Base-by-base conservation (phyloP, 371 early-diverging fungal species). In the Saksenaea vasiformis region DNA sequence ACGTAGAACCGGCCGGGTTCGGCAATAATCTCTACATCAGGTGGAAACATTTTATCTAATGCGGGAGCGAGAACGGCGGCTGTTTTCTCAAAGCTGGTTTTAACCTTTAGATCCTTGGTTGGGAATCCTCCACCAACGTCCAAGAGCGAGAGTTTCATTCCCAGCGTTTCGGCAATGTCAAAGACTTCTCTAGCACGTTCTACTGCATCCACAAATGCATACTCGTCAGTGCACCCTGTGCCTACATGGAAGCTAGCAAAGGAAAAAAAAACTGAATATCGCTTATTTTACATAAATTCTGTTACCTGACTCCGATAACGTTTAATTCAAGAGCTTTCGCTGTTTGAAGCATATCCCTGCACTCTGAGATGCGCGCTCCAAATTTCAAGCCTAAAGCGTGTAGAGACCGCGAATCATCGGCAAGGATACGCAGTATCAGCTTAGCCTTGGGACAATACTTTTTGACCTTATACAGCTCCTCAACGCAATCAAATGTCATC, bases 121-220 rank as follows among this genome's bases (percentile, higher is more conserved):
- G 99, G 97, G 84, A 97, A 98, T 3, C 99, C 99, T 59, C 99
- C 99, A 44, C 99, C 99, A 62, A 98, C 87, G 69, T 98, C 98
- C 57, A 98, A 84, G 38, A 98, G 71, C 56, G 74, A 73, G 64
- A 97, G 84, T 19, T 90, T 76, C 66, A 86, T 93, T 2, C 97
- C 98, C 65, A 88, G 71, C 11, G 73, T 73, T 26, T 73, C 73
- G 27, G 88, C 99, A 66, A 90, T 85, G 70, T 96, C 95, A 74
- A 98, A 97, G 3, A 94, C 96, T 43, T 74, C 67, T 37, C 91
- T 87, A 43, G 98, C 96, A 38, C 91, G 85, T 43, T 71, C 51
- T 31, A 98, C 91, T 22, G 99, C 99, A 70, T 97, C 96, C 35
- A 82, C 79, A 75, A 95, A 98, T 19, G 97, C 94, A 17, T 83